A percentile compares a stretch with the other conserved stretches of the same genome.
These are phyloP conservation scores for Malania oleifera DNA, from an alignment of 164 flowering plant genomes.

Conservation along the genomic window DNA sequence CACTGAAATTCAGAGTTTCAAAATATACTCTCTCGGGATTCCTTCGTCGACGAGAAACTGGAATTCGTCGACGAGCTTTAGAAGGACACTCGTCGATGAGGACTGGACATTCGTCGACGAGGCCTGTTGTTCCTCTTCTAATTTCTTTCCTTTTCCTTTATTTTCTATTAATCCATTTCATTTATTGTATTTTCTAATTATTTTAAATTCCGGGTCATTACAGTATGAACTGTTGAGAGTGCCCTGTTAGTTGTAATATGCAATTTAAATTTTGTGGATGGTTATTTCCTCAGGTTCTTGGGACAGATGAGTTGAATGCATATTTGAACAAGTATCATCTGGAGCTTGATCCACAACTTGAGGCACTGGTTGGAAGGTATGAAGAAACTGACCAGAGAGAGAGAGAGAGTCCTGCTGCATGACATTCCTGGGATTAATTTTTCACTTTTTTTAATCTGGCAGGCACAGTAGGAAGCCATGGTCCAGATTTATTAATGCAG, in stretches of 20 bases:
- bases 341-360: constrained; percentile 72
- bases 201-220: too few species aligned
- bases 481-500: constrained; percentile 72
- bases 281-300: constrained; percentile 50
- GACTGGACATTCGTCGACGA: too few species aligned
- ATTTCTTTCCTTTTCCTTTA: too few species aligned
- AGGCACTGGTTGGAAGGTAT: constrained; percentile 88
- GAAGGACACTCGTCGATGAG: too few species aligned
- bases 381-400: not conserved
- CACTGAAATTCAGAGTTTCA: too few species aligned
- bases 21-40: too few species aligned
- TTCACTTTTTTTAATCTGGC: constrained; percentile 18
- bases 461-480: constrained; percentile 92
- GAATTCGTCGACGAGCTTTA: too few species aligned
- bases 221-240: not conserved
- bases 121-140: too few species aligned
- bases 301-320: constrained; percentile 70
- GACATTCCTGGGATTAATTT: not conserved
- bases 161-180: too few species aligned
- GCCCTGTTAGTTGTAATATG: too few species aligned
- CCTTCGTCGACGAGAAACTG: too few species aligned
- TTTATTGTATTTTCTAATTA: too few species aligned
- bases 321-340: constrained; percentile 61
- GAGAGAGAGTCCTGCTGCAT: not conserved
- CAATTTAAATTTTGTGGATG: not conserved